A percentile compares a stretch with the other conserved stretches of the same genome.
Evolutionary conservation across 495 filamentous ascomycete genomes (phyloP).

Genomic region (Jackrogersella multiformis): DNA sequence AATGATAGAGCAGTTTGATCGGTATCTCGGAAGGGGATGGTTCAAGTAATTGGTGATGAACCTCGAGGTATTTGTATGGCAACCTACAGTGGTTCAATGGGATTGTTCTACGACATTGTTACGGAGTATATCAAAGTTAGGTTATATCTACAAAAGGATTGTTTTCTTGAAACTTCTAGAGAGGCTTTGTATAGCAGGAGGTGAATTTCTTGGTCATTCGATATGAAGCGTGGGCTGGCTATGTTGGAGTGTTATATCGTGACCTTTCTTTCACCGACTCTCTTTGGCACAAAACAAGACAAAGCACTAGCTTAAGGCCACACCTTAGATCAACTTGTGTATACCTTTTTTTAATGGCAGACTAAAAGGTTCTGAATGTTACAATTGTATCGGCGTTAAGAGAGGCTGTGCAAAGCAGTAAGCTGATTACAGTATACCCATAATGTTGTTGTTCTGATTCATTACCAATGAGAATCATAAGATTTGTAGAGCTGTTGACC

Average conservation of each 20-base stretch:
- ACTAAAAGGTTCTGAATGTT: neutral
- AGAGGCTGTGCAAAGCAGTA: conserved; percentile 1
- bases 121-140: neutral
- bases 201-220: neutral
- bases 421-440: conserved; percentile 4
- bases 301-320: neutral
- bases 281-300: conserved; percentile 1
- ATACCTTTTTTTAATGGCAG: too few species aligned
- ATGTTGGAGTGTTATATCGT: neutral
- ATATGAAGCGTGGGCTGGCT: neutral
- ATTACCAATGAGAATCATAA: neutral
- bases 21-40: neutral
- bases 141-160: conserved; percentile 8
- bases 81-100: neutral
- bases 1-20: neutral
- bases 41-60: neutral
- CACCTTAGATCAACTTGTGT: neutral
- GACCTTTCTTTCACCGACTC: conserved; percentile 2
- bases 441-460: neutral
- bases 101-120: conserved; percentile 10
- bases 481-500: conserved; percentile 8
- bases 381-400: neutral
- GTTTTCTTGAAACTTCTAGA: conserved; percentile 4
- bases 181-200: neutral
- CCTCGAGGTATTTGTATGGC: conserved; percentile 13